Percentiles rank a stretch among this genome's conserved stretches.
Evolutionary conservation across 345 rosid species (phyloP).

Genomic region (Gossypium raimondii): DNA sequence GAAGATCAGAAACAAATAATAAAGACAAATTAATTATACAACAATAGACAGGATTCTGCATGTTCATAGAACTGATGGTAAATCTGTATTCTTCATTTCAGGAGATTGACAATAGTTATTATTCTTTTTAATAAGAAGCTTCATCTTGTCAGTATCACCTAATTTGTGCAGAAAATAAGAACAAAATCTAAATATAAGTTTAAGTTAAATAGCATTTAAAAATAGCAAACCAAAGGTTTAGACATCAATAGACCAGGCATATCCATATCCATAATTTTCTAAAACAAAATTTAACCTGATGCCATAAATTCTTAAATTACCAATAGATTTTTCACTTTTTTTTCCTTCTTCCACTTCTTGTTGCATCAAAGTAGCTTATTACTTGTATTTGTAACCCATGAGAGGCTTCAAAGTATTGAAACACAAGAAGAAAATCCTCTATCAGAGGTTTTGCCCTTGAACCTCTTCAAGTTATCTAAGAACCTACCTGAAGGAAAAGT

Average conservation of each 20-base stretch:
- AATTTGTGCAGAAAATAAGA: conserved; percentile 1
- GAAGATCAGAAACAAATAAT: background rate
- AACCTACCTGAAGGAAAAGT: background rate
- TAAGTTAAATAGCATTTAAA: background rate
- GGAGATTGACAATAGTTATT: background rate
- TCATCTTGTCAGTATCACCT: background rate
- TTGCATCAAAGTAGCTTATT: background rate
- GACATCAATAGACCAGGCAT: background rate
- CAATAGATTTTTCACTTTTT: background rate
- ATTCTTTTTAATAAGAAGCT: background rate
- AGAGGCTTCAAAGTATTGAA: background rate
- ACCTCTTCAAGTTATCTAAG: conserved; percentile 1
- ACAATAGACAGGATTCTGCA: background rate
- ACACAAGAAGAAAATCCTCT: background rate
- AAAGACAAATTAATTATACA: background rate
- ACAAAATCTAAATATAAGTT: background rate
- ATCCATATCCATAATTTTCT: conserved; percentile 1
- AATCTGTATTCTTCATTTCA: background rate
- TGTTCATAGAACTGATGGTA: conserved; percentile 5
- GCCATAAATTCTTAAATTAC: background rate
- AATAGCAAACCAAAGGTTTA: background rate
- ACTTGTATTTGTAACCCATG: background rate
- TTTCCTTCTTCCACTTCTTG: background rate
- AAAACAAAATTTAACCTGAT: background rate
- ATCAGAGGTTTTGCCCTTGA: background rate